These are phyloP conservation scores for Leccinum proximum DNA, from an alignment of 1,284 basidiomycete genomes.

Conservation along the genomic window DNA sequence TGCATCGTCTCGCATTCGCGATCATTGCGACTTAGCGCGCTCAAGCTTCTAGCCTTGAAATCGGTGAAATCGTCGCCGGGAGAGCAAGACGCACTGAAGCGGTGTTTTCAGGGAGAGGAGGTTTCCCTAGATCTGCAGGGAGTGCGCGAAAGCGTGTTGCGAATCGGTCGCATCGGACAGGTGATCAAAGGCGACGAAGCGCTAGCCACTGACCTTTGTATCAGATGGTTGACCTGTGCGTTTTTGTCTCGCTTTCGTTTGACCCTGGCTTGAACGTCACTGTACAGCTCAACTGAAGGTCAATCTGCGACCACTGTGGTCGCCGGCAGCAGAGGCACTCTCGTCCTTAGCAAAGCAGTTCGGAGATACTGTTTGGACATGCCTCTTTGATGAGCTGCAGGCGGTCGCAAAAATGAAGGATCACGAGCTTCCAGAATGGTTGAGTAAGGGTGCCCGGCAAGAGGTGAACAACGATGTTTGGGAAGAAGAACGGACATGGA, in stretches of 20 bases:
- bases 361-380: slow-evolving; percentile 69
- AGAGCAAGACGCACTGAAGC: slow-evolving; percentile 57
- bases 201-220: slow-evolving; percentile 51
- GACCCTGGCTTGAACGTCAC: neutral
- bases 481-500: slow-evolving; percentile 73
- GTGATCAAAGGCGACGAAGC: slow-evolving; percentile 51
- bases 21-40: slow-evolving; percentile 47
- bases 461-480: slow-evolving; percentile 40
- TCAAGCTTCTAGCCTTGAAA: slow-evolving; percentile 52
- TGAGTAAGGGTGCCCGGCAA: slow-evolving; percentile 16
- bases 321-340: slow-evolving; percentile 73
- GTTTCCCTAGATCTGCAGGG: slow-evolving; percentile 74
- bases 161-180: slow-evolving; percentile 61
- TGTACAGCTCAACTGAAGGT: slow-evolving; percentile 84
- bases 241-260: slow-evolving; percentile 10
- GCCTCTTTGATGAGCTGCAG: slow-evolving; percentile 64
- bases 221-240: slow-evolving; percentile 64
- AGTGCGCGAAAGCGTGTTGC: slow-evolving; percentile 77
- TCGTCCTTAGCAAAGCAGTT: slow-evolving; percentile 55
- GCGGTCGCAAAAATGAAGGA: slow-evolving; percentile 16
- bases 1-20: slow-evolving; percentile 60
- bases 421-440: slow-evolving; percentile 16
- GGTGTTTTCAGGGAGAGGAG: slow-evolving; percentile 72
- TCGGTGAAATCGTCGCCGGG: slow-evolving; percentile 39
- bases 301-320: slow-evolving; percentile 87